A percentile compares a stretch with the other conserved stretches of the same genome.
Conservation (phyloP, 306 rosid genomes). For the Prunus persica region Prunus_persica_NCBIv2 NC_034016.1:17966501-17967000, state of each 20-base stretch:
- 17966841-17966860: constrained; percentile 71
- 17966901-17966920: constrained; percentile 66
- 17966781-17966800: constrained; percentile 64
- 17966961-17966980: constrained; percentile 33
- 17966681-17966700: too few species aligned
- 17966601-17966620: too few species aligned
- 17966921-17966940: constrained; percentile 53
- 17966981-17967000: constrained; percentile 10
- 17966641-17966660: too few species aligned
- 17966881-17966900: constrained; percentile 66
- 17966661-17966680: too few species aligned
- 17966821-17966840: constrained; percentile 65
- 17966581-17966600: too few species aligned
- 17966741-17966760: neutral
- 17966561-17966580: too few species aligned
- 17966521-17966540: too few species aligned
- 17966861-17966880: constrained; percentile 58
- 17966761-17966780: neutral
- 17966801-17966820: constrained; percentile 72
- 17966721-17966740: neutral
- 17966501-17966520: too few species aligned
- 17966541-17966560: too few species aligned
- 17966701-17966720: neutral
- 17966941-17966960: constrained; percentile 59
- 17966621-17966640: too few species aligned